Conservation (phyloP, 1,284 basidiomycete genomes). For the Gymnopus androsaceus region DNA sequence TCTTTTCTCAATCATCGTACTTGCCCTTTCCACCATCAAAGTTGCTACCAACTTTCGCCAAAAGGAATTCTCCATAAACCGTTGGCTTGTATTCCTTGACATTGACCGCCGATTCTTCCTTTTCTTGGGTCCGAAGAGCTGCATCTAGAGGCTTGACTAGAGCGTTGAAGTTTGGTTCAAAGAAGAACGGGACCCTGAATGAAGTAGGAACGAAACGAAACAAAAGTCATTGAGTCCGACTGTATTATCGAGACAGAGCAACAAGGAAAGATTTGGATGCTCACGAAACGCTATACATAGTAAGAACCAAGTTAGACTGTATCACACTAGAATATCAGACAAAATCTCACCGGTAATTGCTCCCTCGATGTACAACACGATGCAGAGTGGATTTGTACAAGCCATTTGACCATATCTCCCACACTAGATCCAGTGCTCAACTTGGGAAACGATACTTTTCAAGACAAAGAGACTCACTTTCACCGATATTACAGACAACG, state of each 20-base stretch:
- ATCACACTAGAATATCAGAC: conserved; percentile 10
- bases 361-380: conserved; percentile 71
- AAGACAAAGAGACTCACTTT: conserved; percentile 63
- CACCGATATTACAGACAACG: conserved; percentile 82
- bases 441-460: background rate
- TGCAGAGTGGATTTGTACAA: conserved; percentile 76
- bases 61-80: conserved; percentile 75
- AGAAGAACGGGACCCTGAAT: conserved; percentile 79
- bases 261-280: conserved; percentile 26
- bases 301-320: background rate
- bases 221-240: conserved; percentile 10
- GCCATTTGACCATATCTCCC: conserved; percentile 85
- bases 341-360: conserved; percentile 65
- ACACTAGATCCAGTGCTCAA: too few species aligned
- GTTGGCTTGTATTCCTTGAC: conserved; percentile 46
- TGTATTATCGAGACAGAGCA: background rate
- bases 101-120: conserved; percentile 17
- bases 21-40: conserved; percentile 54
- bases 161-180: conserved; percentile 80
- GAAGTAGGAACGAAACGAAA: too few species aligned
- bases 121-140: conserved; percentile 48
- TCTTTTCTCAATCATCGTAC: too few species aligned
- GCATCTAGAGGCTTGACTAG: conserved; percentile 60
- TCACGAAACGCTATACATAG: conserved; percentile 56
- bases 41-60: conserved; percentile 71